Percentiles rank a stretch among this genome's conserved stretches.
These are phyloP conservation scores for Colletotrichum falcatum DNA, from an alignment of 2,329 filamentous ascomycete genomes.

Conservation along the genomic window DNA sequence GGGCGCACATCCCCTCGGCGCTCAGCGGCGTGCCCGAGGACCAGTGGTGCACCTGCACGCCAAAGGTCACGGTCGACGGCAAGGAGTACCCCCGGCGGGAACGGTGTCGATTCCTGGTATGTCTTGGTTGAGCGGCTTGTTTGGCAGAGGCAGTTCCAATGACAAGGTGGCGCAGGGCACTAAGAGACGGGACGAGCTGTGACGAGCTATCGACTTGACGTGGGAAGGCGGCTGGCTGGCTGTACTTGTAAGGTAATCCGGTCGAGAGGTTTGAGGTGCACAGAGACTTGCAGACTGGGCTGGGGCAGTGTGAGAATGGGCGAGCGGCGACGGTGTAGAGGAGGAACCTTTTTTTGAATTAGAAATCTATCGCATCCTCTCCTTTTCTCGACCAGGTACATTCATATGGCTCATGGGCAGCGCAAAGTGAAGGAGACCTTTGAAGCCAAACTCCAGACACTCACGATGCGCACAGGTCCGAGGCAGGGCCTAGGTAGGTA, in stretches of 20 bases:
- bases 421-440: not conserved
- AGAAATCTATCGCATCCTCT: not conserved
- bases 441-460: not conserved
- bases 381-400: not conserved
- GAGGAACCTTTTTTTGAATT: not conserved
- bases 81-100: slow-evolving; percentile 60
- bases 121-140: slow-evolving; percentile 50
- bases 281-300: not conserved
- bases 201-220: not conserved
- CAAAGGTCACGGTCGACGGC: slow-evolving; percentile 57
- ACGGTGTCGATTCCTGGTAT: slow-evolving; percentile 54
- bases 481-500: slow-evolving; percentile 2
- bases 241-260: slow-evolving; percentile 13
- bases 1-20: slow-evolving; percentile 59
- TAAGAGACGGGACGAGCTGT: slow-evolving; percentile 29
- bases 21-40: slow-evolving; percentile 57
- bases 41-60: slow-evolving; percentile 62
- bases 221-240: not conserved
- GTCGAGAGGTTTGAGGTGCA: not conserved
- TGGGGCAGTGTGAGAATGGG: not conserved
- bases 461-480: not conserved
- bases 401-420: not conserved
- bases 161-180: slow-evolving; percentile 37
- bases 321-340: not conserved
- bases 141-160: slow-evolving; percentile 32